Evolutionary conservation across 768 basidiomycete species (phyloP).

Genomic region (Gymnopilus junonius): DNA sequence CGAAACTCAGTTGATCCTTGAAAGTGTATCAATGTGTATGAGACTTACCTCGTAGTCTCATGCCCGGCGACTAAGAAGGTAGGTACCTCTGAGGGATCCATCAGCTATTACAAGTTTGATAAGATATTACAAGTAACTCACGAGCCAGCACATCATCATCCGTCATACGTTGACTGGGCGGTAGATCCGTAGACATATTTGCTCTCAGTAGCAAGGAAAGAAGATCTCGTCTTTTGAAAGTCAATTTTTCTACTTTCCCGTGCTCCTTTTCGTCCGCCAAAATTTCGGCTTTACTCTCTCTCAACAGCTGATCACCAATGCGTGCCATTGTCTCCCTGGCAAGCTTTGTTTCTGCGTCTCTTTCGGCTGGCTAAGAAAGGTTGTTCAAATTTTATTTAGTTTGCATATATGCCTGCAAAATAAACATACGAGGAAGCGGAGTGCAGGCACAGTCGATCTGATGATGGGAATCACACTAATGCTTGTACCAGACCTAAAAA

Average conservation of each 20-base stretch:
- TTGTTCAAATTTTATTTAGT: not conserved
- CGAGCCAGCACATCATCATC: conserved; percentile 66
- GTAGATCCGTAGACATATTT: conserved; percentile 65
- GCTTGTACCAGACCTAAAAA: conserved; percentile 48
- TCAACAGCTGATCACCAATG: conserved; percentile 54
- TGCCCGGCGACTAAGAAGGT: conserved; percentile 66
- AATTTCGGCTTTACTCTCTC: conserved; percentile 50
- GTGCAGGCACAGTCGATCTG: conserved; percentile 36
- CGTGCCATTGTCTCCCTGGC: conserved; percentile 48
- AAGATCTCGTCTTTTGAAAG: conserved; percentile 52
- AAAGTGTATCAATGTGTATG: not conserved
- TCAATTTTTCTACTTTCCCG: conserved; percentile 32
- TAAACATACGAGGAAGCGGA: conserved; percentile 41
- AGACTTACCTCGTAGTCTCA: conserved; percentile 53
- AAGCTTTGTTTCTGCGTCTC: conserved; percentile 29
- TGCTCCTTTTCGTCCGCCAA: conserved; percentile 23
- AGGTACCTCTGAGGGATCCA: conserved; percentile 51
- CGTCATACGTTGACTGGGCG: conserved; percentile 55
- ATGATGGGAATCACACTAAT: conserved; percentile 38
- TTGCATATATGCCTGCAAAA: not conserved
- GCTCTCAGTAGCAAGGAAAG: conserved; percentile 64
- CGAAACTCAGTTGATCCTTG: not conserved
- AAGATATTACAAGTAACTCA: conserved; percentile 30
- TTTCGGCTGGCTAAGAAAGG: conserved; percentile 32
- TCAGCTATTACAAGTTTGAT: not conserved